Evolutionary conservation across 2,329 filamentous ascomycete genomes (phyloP).

Genomic region (Talaromyces sp.): DNA sequence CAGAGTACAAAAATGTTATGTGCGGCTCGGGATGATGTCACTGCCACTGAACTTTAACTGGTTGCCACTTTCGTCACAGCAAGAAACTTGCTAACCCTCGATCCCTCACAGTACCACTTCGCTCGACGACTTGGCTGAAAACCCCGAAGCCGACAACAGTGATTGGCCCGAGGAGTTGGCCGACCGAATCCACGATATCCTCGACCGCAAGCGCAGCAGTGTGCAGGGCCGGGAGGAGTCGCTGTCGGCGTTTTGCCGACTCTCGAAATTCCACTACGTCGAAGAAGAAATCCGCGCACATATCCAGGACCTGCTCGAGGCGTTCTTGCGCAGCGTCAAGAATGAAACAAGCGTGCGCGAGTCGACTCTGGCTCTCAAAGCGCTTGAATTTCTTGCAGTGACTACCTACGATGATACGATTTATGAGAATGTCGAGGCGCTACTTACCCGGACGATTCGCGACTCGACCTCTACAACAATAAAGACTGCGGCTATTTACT

Average conservation of each 20-base stretch:
- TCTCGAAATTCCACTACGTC: conserved; percentile 65
- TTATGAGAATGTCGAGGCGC: conserved; percentile 56
- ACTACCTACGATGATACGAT: conserved; percentile 61
- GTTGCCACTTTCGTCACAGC: background rate
- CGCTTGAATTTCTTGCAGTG: conserved; percentile 65
- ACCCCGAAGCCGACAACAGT: conserved; percentile 51
- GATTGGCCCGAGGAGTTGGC: conserved; percentile 59
- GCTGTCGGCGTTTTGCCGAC: conserved; percentile 57
- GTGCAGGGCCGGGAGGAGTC: conserved; percentile 63
- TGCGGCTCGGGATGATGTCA: conserved; percentile 31
- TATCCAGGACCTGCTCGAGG: conserved; percentile 57
- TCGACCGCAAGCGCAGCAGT: conserved; percentile 74
- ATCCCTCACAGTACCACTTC: conserved; percentile 50
- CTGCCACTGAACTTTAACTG: background rate
- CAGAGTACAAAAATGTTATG: background rate
- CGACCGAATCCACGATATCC: conserved; percentile 65
- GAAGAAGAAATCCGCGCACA: conserved; percentile 56
- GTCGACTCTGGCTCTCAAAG: conserved; percentile 64
- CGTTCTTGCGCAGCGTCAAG: conserved; percentile 67
- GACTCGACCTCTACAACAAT: conserved; percentile 60
- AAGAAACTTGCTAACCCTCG: conserved; percentile 10
- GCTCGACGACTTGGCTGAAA: conserved; percentile 60
- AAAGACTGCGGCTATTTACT: conserved; percentile 68
- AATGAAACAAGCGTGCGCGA: conserved; percentile 64
- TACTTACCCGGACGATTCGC: conserved; percentile 59